These are phyloP conservation scores for Auricularia sp. DNA, from an alignment of 768 basidiomycete species.

Conservation along the genomic window DNA sequence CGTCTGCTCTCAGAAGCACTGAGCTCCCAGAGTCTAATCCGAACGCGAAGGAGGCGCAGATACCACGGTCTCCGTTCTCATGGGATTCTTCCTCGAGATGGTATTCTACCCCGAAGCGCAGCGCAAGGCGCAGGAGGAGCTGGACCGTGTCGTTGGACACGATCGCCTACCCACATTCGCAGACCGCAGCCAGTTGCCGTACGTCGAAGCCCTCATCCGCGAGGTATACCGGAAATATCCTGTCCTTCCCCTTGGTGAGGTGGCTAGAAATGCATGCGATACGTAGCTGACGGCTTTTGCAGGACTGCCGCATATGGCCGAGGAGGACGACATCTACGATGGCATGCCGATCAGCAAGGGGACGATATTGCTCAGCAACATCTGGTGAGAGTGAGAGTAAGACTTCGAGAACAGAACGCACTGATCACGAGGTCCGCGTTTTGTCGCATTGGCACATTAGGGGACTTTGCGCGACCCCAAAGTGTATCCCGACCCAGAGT, in stretches of 20 bases:
- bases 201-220: slow-evolving; percentile 6
- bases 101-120: slow-evolving; percentile 2
- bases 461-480: slow-evolving; percentile 20
- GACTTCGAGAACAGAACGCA: too few relatives aligned
- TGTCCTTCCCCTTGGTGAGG: slow-evolving; percentile 23
- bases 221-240: slow-evolving; percentile 10
- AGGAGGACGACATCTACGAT: slow-evolving; percentile 19
- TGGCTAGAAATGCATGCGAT: background rate
- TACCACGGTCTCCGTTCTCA: background rate
- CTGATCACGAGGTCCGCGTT: too few relatives aligned
- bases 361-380: slow-evolving; percentile 21
- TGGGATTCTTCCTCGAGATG: slow-evolving; percentile 6
- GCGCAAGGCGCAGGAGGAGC: slow-evolving; percentile 4
- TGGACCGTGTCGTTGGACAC: slow-evolving; percentile 4
- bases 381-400: slow-evolving; percentile 11
- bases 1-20: background rate
- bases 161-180: slow-evolving; percentile 5
- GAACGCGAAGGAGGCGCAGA: background rate
- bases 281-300: background rate
- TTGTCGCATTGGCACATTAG: slow-evolving; percentile 6
- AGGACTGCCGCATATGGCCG: slow-evolving; percentile 16
- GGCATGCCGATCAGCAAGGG: slow-evolving; percentile 25
- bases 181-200: slow-evolving; percentile 5
- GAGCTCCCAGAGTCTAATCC: background rate
- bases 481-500: slow-evolving; percentile 19